Percentiles rank a stretch among this genome's conserved stretches.
Conservation (phyloP, 1,284 basidiomycete species). For the Ganoderma meredithae region DNA sequence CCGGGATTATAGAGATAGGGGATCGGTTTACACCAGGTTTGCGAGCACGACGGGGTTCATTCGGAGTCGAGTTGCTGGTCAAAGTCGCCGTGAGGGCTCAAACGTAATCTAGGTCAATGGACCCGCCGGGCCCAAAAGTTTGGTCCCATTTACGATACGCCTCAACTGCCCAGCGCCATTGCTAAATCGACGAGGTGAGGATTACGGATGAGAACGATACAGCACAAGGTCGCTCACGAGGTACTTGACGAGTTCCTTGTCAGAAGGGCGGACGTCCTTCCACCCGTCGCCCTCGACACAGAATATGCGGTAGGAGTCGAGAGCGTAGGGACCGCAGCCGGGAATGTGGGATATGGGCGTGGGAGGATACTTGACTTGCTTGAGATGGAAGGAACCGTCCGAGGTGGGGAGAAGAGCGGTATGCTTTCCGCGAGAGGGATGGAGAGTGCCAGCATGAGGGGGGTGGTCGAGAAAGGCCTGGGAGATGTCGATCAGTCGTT, state of each 20-base stretch:
- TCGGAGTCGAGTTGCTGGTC: conserved; percentile 7
- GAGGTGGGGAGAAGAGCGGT: conserved; percentile 1
- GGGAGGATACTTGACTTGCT: conserved; percentile 44
- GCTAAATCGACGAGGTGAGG: conserved; percentile 41
- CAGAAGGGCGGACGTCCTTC: conserved; percentile 61
- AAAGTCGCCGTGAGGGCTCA: conserved; percentile 13
- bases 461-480: conserved; percentile 53
- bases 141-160: conserved; percentile 59
- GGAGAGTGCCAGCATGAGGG: conserved; percentile 39
- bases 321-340: conserved; percentile 66
- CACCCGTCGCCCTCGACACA: conserved; percentile 56
- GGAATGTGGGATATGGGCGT: conserved; percentile 62
- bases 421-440: conserved; percentile 26
- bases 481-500: conserved; percentile 58
- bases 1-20: no score
- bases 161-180: conserved; percentile 68
- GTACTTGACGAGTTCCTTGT: conserved; percentile 69
- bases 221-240: conserved; percentile 49
- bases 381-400: not conserved
- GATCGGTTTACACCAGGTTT: no score
- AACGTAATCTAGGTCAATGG: conserved; percentile 33
- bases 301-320: conserved; percentile 75
- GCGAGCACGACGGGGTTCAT: not conserved
- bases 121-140: conserved; percentile 46
- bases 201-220: conserved; percentile 1